Base-by-base conservation (phyloP, 805 yeast genomes). In the Kluyveromyces lactis region DNA sequence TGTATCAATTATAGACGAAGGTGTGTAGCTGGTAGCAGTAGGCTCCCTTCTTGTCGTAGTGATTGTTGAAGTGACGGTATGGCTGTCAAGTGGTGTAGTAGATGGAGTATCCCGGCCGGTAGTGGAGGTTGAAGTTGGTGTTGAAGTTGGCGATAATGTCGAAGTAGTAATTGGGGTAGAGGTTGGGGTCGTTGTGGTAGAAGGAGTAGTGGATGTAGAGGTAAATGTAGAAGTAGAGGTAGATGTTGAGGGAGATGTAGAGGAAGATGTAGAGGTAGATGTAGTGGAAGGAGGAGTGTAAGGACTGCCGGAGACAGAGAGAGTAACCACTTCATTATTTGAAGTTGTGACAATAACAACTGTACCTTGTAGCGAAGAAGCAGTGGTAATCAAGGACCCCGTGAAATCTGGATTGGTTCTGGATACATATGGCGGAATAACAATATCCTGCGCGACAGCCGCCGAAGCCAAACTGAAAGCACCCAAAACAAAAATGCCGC, bases 331-430 rank as follows among this genome's bases (percentile, higher is more conserved):
- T n/a, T 15, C 12, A 19, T 15, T 35, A 26, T 24, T 28, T 18
- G 34, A 31, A 18, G 42, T 33, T 24, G 42, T 18, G 34, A 40
- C 40, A 21, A 36, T 17, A 6, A 39, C 40, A 10, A 26, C 33
- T 15, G 45, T 42, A 18, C 42, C 42, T 15, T 34, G 33, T 8
- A 36, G 24, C 21, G 40, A 35, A 21, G 42, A 26, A 4, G 21
- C 38, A n/a, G 40, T 39, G 15, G 45, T 39, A 15, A 39, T 35
- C 10, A 21, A 24, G 10, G 36, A 26, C 13, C 35, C 34, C 4
- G 41, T 19, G 23, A 40, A 39, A 26, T 39, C 45, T 15, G 45
- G 31, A 28, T 40, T 42, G 10, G 45, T 40, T 26, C 37, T n/a
- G 10, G 30, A 18, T 11, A 11, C 37, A 24, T 13, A 34, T 13